Percentiles rank a stretch among this genome's conserved stretches.
phyloP scores from a whole-genome alignment of 129 eudicot species.

The Deinandra increscens region DNA sequence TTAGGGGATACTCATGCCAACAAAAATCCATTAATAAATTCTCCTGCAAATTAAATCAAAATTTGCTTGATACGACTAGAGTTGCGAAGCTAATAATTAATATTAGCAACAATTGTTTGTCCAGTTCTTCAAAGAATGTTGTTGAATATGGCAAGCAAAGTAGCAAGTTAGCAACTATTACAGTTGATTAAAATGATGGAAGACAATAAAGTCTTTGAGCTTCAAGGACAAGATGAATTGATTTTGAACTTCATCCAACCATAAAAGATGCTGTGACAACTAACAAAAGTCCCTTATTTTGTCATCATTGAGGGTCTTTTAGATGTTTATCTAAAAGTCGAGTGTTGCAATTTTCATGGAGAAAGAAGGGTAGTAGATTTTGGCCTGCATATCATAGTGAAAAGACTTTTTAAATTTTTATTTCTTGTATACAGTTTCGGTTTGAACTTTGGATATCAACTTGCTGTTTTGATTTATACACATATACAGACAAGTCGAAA shows the following conservation, averaged over 20 bases:
- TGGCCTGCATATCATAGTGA: too few relatives aligned
- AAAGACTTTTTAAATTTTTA: background rate
- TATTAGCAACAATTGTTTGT: too few relatives aligned
- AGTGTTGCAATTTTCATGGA: background rate
- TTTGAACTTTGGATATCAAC: background rate
- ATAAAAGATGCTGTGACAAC: background rate
- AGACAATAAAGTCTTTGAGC: too few relatives aligned
- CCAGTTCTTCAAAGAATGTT: too few relatives aligned
- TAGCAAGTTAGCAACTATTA: too few relatives aligned
- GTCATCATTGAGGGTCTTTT: background rate
- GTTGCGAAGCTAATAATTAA: background rate
- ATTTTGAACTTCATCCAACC: background rate
- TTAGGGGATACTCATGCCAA: background rate
- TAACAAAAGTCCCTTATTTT: background rate
- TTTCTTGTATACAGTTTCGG: background rate
- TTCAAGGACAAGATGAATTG: too few relatives aligned
- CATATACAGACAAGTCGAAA: constrained; percentile 50
- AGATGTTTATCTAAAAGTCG: background rate
- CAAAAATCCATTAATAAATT: background rate
- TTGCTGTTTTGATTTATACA: constrained; percentile 20
- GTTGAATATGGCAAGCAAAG: too few relatives aligned
- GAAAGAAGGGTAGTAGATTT: background rate
- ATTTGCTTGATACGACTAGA: background rate
- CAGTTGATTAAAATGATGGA: background rate
- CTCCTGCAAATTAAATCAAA: background rate